A percentile compares a stretch with the other conserved stretches of the same genome.
Evolutionary conservation across 2,329 filamentous ascomycete species (phyloP).

Genomic region (Kalaharituber pfeilii): DNA sequence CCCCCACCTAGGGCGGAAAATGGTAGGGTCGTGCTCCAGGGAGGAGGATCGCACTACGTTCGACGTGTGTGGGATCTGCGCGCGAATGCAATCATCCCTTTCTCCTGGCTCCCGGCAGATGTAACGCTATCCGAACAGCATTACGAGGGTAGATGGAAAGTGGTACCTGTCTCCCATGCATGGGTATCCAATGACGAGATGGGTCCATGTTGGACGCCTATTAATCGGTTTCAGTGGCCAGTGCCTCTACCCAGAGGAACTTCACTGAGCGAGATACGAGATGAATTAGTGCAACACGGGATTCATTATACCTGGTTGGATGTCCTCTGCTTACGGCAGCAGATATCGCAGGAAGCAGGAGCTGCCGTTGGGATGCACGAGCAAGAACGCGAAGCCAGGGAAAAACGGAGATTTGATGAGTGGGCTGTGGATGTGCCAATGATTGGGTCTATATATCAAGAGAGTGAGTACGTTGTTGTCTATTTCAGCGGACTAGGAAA

Average conservation of each 20-base stretch:
- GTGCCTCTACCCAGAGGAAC: background rate
- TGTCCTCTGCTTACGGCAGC: background rate
- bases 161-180: background rate
- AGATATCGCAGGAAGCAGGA: background rate
- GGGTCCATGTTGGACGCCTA: background rate
- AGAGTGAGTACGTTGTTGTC: background rate
- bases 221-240: background rate
- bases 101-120: too few species aligned
- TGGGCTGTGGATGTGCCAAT: background rate
- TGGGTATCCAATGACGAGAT: background rate
- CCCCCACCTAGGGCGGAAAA: too few species aligned
- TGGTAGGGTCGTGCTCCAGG: too few species aligned
- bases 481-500: background rate
- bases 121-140: background rate
- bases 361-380: too few species aligned
- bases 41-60: too few species aligned
- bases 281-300: background rate
- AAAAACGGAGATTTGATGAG: too few species aligned
- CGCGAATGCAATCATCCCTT: background rate
- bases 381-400: too few species aligned
- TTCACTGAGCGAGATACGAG: background rate
- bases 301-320: background rate
- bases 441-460: background rate
- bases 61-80: background rate
- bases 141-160: too few species aligned